Base-by-base conservation (phyloP, 2,329 filamentous ascomycete species). In the Stagonosporopsis vannaccii region DNA sequence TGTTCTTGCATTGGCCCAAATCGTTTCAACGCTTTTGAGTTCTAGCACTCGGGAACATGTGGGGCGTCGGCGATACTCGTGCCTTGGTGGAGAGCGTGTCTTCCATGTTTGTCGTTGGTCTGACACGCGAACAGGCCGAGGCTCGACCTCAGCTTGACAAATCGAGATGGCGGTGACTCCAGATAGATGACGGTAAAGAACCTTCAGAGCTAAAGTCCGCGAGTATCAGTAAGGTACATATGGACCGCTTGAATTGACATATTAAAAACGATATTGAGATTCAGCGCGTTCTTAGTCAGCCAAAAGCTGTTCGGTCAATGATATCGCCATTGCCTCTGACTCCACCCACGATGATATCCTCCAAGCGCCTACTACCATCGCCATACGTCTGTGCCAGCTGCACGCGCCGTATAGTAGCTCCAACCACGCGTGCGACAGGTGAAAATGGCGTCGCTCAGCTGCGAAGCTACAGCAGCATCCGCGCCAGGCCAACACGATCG, bases 381-480 rank as follows among this genome's bases (percentile, higher is more conserved):
- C 56, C 56, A 19, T 70, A 68, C 49, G 47, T 71, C 42, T 74
- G 72, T 62, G 50, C 65, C 46, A 68, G 56, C 58, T 75, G 70
- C 58, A 63, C 51, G n/a, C 64, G 62, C 51, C 61, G 60, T 33
- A 51, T 64, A 51, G 40, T 51, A 56, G 42, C 35, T 44, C 37
- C 32, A 5, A 43, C 44, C 17, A 22, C 20, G 33, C 49, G 22
- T 17, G 25, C 26, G 12, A 36, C 45, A 11, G 42, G 35, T 40
- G 23, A 11, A 11, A 28, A 43, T 51, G 54, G 44, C 23, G 40
- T 45, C 9, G 26, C 26, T 22, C 36, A 22, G n/a, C 20, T 45
- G n/a, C 59, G 61, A 53, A 39, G 43, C 36, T 47, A 54, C 51
- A 55, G 28, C 20, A 51, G 35, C 42, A 43, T 37, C 30, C 32